Conservation (phyloP, 257 asterid genomes). For the Gardenia jasminoides region DNA sequence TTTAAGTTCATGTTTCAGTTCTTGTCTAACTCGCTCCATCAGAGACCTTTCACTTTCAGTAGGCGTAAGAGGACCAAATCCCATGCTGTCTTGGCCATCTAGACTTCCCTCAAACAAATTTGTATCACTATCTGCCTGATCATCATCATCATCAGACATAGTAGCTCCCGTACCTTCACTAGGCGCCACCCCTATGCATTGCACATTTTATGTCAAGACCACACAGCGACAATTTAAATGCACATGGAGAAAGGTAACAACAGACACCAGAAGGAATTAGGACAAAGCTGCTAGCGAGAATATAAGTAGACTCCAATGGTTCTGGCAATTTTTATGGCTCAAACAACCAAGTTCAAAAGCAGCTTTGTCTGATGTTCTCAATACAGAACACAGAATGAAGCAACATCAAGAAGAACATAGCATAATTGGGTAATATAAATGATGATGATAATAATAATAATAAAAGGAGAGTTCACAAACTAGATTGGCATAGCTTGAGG, state of each 20-base stretch:
- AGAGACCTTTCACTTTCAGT: conserved; percentile 91
- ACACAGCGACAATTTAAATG: neutral
- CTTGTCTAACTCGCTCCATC: conserved; percentile 98
- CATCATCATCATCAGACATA: conserved; percentile 97
- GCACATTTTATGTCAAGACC: neutral
- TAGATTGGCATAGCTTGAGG: neutral
- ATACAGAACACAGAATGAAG: neutral
- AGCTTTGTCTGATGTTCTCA: neutral
- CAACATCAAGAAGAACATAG: neutral
- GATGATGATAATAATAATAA: too few relatives aligned
- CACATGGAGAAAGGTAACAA: neutral
- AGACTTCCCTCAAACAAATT: conserved; percentile 84
- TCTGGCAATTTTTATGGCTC: neutral
- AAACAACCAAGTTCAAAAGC: neutral
- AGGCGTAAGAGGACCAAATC: conserved; percentile 90
- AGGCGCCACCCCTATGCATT: conserved; percentile 75
- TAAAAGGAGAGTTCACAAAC: neutral
- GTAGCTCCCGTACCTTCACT: conserved; percentile 99
- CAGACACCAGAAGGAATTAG: neutral
- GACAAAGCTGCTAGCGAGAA: neutral
- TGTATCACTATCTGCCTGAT: conserved; percentile 80
- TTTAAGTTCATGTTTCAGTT: conserved; percentile 90
- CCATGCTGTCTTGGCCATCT: conserved; percentile 85
- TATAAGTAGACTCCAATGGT: neutral
- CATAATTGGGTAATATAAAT: neutral